Evolutionary conservation across 2,329 filamentous ascomycete genomes (phyloP), one percentile per base, ranked within the genome.

Genomic region (Rhynchosporium agropyri): DNA sequence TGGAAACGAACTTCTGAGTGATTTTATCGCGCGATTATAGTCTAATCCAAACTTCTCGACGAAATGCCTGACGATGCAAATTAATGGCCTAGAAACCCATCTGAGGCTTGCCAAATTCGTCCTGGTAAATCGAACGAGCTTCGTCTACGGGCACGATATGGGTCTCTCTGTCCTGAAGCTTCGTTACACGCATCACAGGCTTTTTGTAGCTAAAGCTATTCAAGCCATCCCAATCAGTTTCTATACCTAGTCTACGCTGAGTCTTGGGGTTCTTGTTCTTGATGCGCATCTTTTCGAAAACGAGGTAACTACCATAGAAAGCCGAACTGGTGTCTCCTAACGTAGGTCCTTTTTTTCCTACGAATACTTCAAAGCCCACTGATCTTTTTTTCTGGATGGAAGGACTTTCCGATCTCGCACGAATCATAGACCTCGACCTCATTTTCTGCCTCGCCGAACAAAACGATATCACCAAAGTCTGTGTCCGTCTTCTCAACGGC

Each of bases 251-350:
- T 12, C 83, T 74, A 68, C 80, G 78, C 69, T 81, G 78, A 20
- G 73, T 77, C 76, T 86, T 86, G 50, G 79, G 75, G 72, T 82
- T 84, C 0, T 76, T 74, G 58, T 83, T 76, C 68, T 77, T 77
- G 60, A 86, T 73, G 15, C 83, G 74, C 67, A 81, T 65, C 76
- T 86, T 87, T 75, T 87, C 83, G 68, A 87, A 87, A 71, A 80
- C 85, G 26, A 84, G 78, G 69, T 86, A 87, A 0, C 76, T 77
- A 3, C 78, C 79, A 67, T 87, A 86, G 69, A 80, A 87, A 1
- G 81, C 75, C 8, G 68, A 67, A 58, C 75, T 81, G 2, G 78
- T 80, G n/a, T 45, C n/a, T n/a, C 42, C 42, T 45, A 15, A 2
- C 12, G 12, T n/a, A 15, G 42, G 42, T 7, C 42, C 42, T 15